Evolutionary conservation across 2,329 filamentous ascomycete genomes (phyloP), one percentile per base, ranked within the genome.

Genomic region (Sporothrix brunneoviolacea): DNA sequence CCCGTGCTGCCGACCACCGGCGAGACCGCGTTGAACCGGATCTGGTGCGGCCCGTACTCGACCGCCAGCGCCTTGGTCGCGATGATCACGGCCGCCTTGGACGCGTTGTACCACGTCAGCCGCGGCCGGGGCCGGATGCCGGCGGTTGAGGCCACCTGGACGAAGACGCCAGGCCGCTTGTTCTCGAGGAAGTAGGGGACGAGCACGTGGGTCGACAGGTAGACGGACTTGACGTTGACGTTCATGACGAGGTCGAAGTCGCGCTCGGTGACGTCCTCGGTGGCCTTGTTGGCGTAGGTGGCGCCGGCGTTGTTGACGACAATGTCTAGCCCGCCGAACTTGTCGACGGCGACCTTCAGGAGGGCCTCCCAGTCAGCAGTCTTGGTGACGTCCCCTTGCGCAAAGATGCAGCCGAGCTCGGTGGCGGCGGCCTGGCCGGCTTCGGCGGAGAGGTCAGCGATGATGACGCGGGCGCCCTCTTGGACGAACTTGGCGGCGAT

Each of bases 11-110:
- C 82, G 1, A 88, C 71, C 0, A 88, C 74, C 0, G 84, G 85
- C 41, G 82, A 86, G 13, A 90, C 79, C 2, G 79, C 76, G 55
- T 88, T 88, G 59, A 90, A 83, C 0, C 85, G 77, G 56, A 91
- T 87, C 57, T 86, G 76, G 49, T 86, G 76, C 0, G 79, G 75
- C 0, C 82, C 86, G 58, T 85, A 90, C 64, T 90, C 86, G 1
- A 84, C 81, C 1, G 85, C 86, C 57, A 91, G 65, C 2, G 66
- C 62, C 64, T 76, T 76, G 0, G 71, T 73, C 35, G 78, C 79
- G 43, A 76, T 84, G 57, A 76, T 75, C 10, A 84, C 76, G 1
- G 83, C 83, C 0, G 77, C 82, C 62, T 87, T 87, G 38, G 76
- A 79, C 1, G 82, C 80, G 60, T 85, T 86, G 60, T 86, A 86